Base-by-base conservation (phyloP, 176 grass and related monocot genomes). In the Ensete glaucum region DNA sequence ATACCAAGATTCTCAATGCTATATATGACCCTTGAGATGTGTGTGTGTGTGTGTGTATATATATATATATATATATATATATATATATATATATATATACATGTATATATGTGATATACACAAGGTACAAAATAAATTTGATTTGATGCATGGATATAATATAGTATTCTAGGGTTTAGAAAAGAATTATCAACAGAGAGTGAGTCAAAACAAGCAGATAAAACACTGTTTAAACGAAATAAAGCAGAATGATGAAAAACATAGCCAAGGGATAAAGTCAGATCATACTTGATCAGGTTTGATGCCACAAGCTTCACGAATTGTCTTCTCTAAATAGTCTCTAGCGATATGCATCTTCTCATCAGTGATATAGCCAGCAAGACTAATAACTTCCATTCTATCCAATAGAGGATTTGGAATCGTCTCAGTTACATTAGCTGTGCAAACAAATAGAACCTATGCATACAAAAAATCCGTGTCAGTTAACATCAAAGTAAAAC, bases 291-390 rank as follows among this genome's bases (percentile, higher is more conserved):
- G 95, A 63, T 94, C 86, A 77, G 88, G 86, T 79, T 87, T 87
- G 86, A 99, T 99, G 50, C 95, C 95, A 82, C 90, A 99, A 71
- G 95, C 73, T 72, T 91, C 86, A 80, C 86, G 84, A 63, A 86
- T 94, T 82, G 34, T 43, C 34, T 99, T 99, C 81, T 99, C 95
- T 57, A 99, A 83, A 87, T 94, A 94, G 73, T 99, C 95, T 69
- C 88, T 84, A 80, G 95, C 95, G 87, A 99, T 99, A 82, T 99
- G 95, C 88, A 94, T 87, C 68, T 99, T 99, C 73, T 99, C 95
- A 72, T 99, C 95, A 74, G 95, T 99, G 79, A 99, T 99, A 84
- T 99, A 99, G 75, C 95, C 95, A 64, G 95, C 95, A 87, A 99
- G 88, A 80, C 88, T 85, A 81, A 99, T 99, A 43, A 82, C 85